phyloP scores from a whole-genome alignment of 345 rosid species.

The Clausena lansium region DNA sequence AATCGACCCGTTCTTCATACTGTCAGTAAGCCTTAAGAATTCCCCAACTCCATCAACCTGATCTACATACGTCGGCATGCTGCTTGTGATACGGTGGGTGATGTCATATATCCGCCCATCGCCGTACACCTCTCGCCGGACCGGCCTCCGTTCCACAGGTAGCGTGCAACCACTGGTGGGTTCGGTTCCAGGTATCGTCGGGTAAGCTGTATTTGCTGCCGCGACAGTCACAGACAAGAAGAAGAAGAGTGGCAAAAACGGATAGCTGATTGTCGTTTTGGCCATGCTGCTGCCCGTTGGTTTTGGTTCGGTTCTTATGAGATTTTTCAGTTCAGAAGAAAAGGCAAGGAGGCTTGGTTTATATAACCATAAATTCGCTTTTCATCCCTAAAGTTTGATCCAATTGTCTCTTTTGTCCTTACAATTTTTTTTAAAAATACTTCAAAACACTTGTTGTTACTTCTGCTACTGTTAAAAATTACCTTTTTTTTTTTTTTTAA shows the following conservation, averaged over 20 bases:
- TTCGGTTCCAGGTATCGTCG: neutral
- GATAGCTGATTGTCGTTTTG: neutral
- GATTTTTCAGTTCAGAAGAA: no score
- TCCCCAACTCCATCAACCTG: conserved; percentile 25
- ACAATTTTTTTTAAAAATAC: no score
- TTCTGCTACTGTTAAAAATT: no score
- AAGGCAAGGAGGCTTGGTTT: no score
- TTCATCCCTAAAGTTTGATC: no score
- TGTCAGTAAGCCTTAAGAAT: conserved; percentile 33
- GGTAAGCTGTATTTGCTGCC: neutral
- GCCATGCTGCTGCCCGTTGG: neutral
- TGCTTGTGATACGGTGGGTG: conserved; percentile 34
- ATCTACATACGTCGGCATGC: conserved; percentile 44
- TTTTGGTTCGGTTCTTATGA: no score
- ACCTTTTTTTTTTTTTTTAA: no score
- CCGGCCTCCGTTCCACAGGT: conserved; percentile 7
- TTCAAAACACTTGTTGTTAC: no score
- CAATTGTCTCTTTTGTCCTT: no score
- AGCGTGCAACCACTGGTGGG: neutral
- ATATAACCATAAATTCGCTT: no score
- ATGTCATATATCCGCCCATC: conserved; percentile 45
- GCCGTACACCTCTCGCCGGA: conserved; percentile 30
- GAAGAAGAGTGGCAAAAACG: neutral
- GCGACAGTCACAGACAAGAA: neutral
- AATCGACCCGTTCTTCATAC: conserved; percentile 47